phyloP scores from a whole-genome alignment of 2,329 filamentous ascomycete genomes.

The Aspergillus intermedius region DNA sequence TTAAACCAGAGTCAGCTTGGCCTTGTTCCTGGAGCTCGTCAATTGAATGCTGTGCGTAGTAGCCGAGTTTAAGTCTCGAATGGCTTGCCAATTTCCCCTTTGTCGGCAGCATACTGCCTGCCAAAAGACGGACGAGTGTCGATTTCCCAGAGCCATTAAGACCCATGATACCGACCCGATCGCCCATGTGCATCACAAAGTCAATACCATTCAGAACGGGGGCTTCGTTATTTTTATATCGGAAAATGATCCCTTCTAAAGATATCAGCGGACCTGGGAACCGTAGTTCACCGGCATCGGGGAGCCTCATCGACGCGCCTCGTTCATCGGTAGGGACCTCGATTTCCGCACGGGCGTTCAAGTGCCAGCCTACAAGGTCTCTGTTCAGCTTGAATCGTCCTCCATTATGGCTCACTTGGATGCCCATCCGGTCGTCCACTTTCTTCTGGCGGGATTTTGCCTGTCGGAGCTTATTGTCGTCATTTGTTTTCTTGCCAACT shows the following conservation, averaged over 20 bases:
- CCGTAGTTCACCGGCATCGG: conserved; percentile 61
- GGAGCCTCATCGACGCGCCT: conserved; percentile 52
- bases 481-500: conserved; percentile 67
- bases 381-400: conserved; percentile 74
- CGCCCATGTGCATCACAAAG: conserved; percentile 65
- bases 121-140: conserved; percentile 65
- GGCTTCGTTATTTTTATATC: conserved; percentile 47
- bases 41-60: conserved; percentile 75
- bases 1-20: conserved; percentile 47
- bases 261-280: conserved; percentile 70
- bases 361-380: conserved; percentile 59
- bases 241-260: conserved; percentile 62
- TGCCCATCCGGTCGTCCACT: conserved; percentile 71
- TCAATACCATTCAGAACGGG: conserved; percentile 56
- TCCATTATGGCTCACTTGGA: conserved; percentile 66
- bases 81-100: conserved; percentile 60
- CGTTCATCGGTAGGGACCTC: conserved; percentile 61
- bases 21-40: conserved; percentile 59
- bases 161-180: conserved; percentile 68
- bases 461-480: conserved; percentile 80
- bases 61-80: conserved; percentile 62
- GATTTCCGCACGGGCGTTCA: conserved; percentile 57
- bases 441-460: conserved; percentile 80
- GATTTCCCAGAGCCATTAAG: conserved; percentile 79
- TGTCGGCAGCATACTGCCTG: conserved; percentile 53